phyloP scores from a whole-genome alignment of 2,329 filamentous ascomycete genomes.

The Neurospora crassa region DNA sequence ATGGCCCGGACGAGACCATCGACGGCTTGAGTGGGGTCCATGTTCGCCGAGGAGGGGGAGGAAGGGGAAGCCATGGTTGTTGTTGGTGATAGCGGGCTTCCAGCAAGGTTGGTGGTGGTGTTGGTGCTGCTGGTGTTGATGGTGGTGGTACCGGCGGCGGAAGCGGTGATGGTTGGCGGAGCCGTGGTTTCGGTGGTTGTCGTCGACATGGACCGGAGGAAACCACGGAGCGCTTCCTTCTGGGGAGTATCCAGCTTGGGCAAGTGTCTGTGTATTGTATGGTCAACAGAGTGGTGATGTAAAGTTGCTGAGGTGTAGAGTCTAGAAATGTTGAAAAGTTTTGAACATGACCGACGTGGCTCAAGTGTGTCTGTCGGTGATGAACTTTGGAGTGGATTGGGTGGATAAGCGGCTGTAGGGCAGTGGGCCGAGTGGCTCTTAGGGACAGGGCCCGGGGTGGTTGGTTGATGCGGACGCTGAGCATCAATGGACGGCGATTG shows the following conservation, averaged over 20 bases:
- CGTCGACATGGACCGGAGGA: neutral
- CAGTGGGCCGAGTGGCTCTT: neutral
- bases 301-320: neutral
- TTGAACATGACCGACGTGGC: neutral
- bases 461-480: neutral
- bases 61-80: neutral
- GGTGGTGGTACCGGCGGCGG: neutral
- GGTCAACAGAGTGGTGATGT: neutral
- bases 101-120: neutral
- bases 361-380: neutral
- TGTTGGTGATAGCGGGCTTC: neutral
- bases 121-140: neutral
- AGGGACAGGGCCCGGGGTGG: neutral
- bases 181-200: neutral
- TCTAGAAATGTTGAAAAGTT: neutral
- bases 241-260: neutral
- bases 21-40: constrained; percentile 19
- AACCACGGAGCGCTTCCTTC: neutral
- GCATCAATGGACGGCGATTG: neutral
- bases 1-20: constrained; percentile 25
- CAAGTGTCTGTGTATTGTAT: neutral
- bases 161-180: neutral
- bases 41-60: neutral
- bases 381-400: neutral
- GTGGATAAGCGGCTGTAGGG: neutral